Conservation (phyloP, 805 yeast species). For the Sugiyamaella floridensis region DNA sequence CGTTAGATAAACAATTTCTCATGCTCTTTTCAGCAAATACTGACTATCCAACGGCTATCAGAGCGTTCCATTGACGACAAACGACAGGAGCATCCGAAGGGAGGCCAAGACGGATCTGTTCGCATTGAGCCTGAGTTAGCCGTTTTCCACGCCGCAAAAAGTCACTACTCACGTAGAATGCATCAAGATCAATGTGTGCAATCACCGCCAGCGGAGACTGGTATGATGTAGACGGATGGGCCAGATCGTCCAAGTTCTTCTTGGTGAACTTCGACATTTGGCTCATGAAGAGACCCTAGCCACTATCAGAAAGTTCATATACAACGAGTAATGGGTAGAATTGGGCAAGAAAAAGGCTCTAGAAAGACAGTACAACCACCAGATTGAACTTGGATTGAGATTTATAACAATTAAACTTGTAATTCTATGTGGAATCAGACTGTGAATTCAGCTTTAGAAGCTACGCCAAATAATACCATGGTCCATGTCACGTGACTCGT, state of each 20-base stretch:
- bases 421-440: no score
- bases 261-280: conserved; percentile 13
- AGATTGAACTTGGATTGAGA: no score
- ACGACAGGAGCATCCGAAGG: conserved; percentile 74
- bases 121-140: conserved; percentile 59
- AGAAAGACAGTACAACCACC: no score
- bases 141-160: background rate
- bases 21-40: background rate
- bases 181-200: conserved; percentile 86
- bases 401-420: background rate
- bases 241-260: conserved; percentile 18
- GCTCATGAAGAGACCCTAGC: background rate
- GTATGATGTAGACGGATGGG: conserved; percentile 36
- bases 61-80: conserved; percentile 85
- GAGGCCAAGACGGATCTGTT: conserved; percentile 65
- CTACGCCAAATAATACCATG: no score
- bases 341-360: no score
- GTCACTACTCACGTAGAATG: conserved; percentile 56
- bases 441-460: no score
- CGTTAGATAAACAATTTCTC: conserved; percentile 30
- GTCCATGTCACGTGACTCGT: no score
- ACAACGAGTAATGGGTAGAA: no score
- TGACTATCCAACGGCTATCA: conserved; percentile 67
- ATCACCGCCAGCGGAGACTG: conserved; percentile 67
- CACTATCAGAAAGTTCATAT: background rate